These are phyloP conservation scores for Chalaropsis ovoidea DNA, from an alignment of 2,329 filamentous ascomycete species.

Conservation along the genomic window DNA sequence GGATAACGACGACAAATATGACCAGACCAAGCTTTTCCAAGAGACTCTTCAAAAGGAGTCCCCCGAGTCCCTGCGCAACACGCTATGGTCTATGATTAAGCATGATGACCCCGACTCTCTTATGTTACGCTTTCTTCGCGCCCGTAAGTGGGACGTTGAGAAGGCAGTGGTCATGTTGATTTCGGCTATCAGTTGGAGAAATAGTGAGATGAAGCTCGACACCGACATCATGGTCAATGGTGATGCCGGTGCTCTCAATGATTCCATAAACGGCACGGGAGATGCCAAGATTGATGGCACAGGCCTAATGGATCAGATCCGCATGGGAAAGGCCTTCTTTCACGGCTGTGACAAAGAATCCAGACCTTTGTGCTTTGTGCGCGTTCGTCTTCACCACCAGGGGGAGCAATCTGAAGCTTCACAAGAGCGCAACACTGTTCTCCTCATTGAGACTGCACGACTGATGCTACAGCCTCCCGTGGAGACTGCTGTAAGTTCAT, in stretches of 20 bases:
- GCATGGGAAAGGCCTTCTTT: constrained; percentile 85
- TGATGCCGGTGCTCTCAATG: constrained; percentile 50
- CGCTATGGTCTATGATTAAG: constrained; percentile 92
- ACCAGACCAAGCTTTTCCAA: constrained; percentile 75
- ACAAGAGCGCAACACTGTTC: constrained; percentile 84
- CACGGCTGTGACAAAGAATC: constrained; percentile 79
- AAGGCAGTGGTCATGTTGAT: constrained; percentile 90
- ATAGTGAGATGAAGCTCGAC: constrained; percentile 75
- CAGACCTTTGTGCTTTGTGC: constrained; percentile 75
- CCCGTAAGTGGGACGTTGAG: constrained; percentile 92
- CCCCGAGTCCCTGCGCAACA: constrained; percentile 66
- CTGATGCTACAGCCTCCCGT: constrained; percentile 68
- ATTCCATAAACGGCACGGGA: constrained; percentile 47
- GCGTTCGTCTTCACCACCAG: constrained; percentile 69
- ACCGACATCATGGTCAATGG: constrained; percentile 73
- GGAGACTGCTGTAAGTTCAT: constrained; percentile 72
- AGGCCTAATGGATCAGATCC: constrained; percentile 74
- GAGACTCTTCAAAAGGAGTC: constrained; percentile 66
- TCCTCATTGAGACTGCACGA: constrained; percentile 86
- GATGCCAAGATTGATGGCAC: constrained; percentile 55
- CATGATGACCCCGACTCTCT: constrained; percentile 86
- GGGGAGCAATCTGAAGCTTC: constrained; percentile 74
- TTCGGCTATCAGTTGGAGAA: constrained; percentile 86
- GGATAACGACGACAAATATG: constrained; percentile 79
- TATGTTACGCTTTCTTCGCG: constrained; percentile 69